These are phyloP conservation scores for Melanogaster broomeanus DNA, from an alignment of 768 basidiomycete genomes.

Conservation along the genomic window DNA sequence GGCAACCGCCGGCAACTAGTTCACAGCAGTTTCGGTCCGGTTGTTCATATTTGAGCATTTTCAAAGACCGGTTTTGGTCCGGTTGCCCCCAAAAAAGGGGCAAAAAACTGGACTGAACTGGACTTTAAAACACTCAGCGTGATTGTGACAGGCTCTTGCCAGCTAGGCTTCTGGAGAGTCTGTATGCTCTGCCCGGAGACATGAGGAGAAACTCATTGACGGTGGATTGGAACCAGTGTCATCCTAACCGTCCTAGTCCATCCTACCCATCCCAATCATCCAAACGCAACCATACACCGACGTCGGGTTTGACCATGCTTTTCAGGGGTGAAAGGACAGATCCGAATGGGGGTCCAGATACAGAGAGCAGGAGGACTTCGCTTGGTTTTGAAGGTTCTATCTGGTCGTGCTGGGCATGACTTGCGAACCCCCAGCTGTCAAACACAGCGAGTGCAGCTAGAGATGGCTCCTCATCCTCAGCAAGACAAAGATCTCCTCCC, in stretches of 20 bases:
- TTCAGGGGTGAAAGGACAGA: slow-evolving; percentile 10
- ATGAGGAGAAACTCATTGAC: slow-evolving; percentile 18
- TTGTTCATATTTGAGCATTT: too few relatives aligned
- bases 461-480: not conserved
- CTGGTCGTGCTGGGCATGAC: slow-evolving; percentile 27
- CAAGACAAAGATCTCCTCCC: slow-evolving; percentile 24
- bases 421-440: slow-evolving; percentile 18
- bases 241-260: too few relatives aligned
- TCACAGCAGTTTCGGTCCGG: too few relatives aligned
- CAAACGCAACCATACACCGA: not conserved
- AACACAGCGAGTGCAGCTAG: slow-evolving; percentile 3
- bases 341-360: slow-evolving; percentile 4
- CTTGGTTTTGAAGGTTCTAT: slow-evolving; percentile 24
- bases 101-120: too few relatives aligned
- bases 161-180: slow-evolving; percentile 19
- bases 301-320: not conserved
- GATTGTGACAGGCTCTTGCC: slow-evolving; percentile 20
- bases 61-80: too few relatives aligned
- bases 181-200: slow-evolving; percentile 25
- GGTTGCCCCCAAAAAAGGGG: too few relatives aligned
- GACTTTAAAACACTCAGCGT: too few relatives aligned
- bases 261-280: slow-evolving; percentile 7
- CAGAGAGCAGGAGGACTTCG: slow-evolving; percentile 18
- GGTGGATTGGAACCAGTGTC: slow-evolving; percentile 1
- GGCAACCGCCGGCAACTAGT: too few relatives aligned